A percentile compares a stretch with the other conserved stretches of the same genome.
phyloP scores from a whole-genome alignment of 1,139 yeast genomes.

The Fermentozyma sake region DNA sequence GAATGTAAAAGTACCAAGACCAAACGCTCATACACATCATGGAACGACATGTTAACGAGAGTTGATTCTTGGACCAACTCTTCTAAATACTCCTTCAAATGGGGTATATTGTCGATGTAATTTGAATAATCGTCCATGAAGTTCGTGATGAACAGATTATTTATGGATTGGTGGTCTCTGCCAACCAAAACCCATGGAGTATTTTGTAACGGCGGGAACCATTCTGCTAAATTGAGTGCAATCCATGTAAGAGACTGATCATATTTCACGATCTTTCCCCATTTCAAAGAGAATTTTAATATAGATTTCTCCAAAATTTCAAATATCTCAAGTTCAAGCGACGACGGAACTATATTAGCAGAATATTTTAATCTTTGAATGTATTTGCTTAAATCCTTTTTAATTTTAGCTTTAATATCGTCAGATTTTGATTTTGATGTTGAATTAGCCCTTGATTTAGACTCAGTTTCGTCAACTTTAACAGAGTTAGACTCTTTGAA shows the following conservation, averaged over 20 bases:
- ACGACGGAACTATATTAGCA: constrained; percentile 15
- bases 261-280: constrained; percentile 77
- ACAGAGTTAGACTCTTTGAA: too few species aligned
- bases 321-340: constrained; percentile 50
- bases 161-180: constrained; percentile 25
- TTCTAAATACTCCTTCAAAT: constrained; percentile 22
- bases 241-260: constrained; percentile 84
- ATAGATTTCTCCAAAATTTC: constrained; percentile 59
- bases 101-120: constrained; percentile 34
- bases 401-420: constrained; percentile 31
- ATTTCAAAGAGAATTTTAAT: constrained; percentile 59
- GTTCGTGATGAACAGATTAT: constrained; percentile 31
- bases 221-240: constrained; percentile 83
- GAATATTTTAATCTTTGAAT: constrained; percentile 35
- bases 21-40: constrained; percentile 71
- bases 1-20: constrained; percentile 73
- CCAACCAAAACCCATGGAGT: constrained; percentile 44
- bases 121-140: constrained; percentile 47
- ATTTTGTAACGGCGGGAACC: constrained; percentile 66
- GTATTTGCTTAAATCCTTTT: constrained; percentile 51
- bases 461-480: constrained; percentile 1
- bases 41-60: constrained; percentile 44
- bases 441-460: neutral
- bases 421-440: constrained; percentile 9
- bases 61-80: constrained; percentile 25